phyloP scores from a whole-genome alignment of 345 rosid genomes.

The Viola odorata region DNA sequence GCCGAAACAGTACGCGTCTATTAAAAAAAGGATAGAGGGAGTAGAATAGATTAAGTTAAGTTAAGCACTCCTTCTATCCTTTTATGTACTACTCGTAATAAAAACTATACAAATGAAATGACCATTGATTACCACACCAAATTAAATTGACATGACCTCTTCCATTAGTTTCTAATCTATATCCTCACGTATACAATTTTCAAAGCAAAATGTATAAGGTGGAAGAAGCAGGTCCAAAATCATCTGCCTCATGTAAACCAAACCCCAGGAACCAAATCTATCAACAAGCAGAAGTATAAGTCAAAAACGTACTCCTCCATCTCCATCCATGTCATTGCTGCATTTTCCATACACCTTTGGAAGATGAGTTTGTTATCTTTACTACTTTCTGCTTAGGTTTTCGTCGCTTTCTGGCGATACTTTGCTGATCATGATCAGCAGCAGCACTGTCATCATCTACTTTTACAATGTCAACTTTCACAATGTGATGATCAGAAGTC shows the following conservation, averaged over 20 bases:
- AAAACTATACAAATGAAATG: background rate
- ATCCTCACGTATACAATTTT: too few relatives aligned
- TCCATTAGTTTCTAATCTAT: background rate
- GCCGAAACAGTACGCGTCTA: too few relatives aligned
- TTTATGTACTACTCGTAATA: too few relatives aligned
- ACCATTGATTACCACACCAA: background rate
- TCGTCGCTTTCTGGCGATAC: slow-evolving; percentile 17
- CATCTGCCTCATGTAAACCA: slow-evolving; percentile 10
- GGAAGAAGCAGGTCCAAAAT: slow-evolving; percentile 4
- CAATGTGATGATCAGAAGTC: slow-evolving; percentile 96
- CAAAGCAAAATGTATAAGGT: background rate
- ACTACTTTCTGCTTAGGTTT: slow-evolving; percentile 40
- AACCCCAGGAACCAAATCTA: background rate
- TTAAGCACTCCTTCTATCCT: too few relatives aligned
- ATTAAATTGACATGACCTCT: background rate
- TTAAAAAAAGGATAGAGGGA: background rate
- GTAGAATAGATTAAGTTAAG: too few relatives aligned
- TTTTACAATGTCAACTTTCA: slow-evolving; percentile 65
- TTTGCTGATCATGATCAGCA: slow-evolving; percentile 7
- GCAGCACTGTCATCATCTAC: background rate
- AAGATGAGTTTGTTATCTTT: slow-evolving; percentile 37
- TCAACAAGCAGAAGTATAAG: background rate
- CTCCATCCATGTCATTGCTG: background rate
- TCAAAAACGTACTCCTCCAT: background rate
- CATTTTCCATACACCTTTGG: slow-evolving; percentile 59